Base-by-base conservation (phyloP, 2,329 filamentous ascomycete genomes). In the Sclerotinia nivalis region DNA sequence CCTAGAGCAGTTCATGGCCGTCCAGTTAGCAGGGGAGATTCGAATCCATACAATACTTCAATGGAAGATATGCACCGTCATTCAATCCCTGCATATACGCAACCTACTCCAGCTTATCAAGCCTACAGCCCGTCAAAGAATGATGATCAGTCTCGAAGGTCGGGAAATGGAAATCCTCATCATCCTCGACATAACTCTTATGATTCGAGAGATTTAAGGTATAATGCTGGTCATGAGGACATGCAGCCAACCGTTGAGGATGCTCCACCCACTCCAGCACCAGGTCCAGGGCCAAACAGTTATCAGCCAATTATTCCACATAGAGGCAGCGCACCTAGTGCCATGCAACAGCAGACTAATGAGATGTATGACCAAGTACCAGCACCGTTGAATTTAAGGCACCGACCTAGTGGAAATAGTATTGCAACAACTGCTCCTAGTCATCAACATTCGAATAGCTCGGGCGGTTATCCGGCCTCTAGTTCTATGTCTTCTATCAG, bases 161-260 rank as follows among this genome's bases (percentile, higher is more conserved):
- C 74, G 4, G 69, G 52, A 31, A 73, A 74, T 61, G 73, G 71
- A 28, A 40, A 66, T 34, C 47, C 71, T 37, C 70, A 78, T 64
- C 72, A 78, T 70, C 73, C 80, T 76, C 68, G 76, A 56, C 75
- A 80, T 74, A 72, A 79, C 69, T 74, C 76, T n/a, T 79, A 76
- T 61, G 76, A 79, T 66, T 73, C 76, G n/a, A 72, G 73, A 54
- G 76, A 78, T 66, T 73, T 76, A 28, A 72, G 73, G 45, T 80
- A 80, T 67, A 79, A 80, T 68, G 73, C 76, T 22, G 77, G 80
- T 69, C 80, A 82, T 72, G 80, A 79, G 15, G 79, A 80, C 9
- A 83, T 84, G 82, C 82, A 84, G 70, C 81, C 82, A 12, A 81
- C 81, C 0, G 82, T 84, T 60, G 82, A 83, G 72, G 82, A 84